Conservation (phyloP, 2,329 filamentous ascomycete species). For the Grosmannia clavigera region DNA sequence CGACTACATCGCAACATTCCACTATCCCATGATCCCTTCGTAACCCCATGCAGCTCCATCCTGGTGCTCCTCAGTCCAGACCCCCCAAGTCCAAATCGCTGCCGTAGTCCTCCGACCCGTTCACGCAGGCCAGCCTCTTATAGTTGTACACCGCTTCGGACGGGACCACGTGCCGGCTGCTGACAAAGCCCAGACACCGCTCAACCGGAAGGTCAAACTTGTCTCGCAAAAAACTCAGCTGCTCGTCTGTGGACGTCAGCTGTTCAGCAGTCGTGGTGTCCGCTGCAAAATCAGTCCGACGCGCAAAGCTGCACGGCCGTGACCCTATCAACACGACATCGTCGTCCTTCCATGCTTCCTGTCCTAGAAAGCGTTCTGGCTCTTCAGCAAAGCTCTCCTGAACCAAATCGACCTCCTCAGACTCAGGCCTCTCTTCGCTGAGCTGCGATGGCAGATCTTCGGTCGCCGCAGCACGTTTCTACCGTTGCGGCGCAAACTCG, state of each 20-base stretch:
- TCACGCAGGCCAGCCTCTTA: not conserved
- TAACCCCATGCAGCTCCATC: too few species aligned
- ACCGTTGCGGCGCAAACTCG: not conserved
- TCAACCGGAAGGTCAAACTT: not conserved
- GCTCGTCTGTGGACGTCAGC: not conserved
- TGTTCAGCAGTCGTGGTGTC: not conserved
- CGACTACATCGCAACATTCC: too few species aligned
- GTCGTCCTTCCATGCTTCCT: not conserved
- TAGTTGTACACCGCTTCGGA: not conserved
- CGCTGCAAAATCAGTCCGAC: not conserved
- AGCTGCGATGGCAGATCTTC: not conserved
- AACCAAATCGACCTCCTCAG: not conserved
- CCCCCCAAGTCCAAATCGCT: too few species aligned
- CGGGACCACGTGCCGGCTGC: not conserved
- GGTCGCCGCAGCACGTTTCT: not conserved
- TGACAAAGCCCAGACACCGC: constrained; percentile 1
- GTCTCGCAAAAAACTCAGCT: not conserved
- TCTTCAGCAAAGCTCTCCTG: not conserved
- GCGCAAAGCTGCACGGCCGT: not conserved
- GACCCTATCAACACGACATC: not conserved
- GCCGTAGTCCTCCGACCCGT: too few species aligned
- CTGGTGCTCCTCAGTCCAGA: too few species aligned
- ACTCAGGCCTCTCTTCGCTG: not conserved
- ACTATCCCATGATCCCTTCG: too few species aligned
- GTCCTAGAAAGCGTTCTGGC: too few species aligned